Evolutionary conservation across 164 flowering plant species (phyloP).

Genomic region (Tetracentron sinense): DNA sequence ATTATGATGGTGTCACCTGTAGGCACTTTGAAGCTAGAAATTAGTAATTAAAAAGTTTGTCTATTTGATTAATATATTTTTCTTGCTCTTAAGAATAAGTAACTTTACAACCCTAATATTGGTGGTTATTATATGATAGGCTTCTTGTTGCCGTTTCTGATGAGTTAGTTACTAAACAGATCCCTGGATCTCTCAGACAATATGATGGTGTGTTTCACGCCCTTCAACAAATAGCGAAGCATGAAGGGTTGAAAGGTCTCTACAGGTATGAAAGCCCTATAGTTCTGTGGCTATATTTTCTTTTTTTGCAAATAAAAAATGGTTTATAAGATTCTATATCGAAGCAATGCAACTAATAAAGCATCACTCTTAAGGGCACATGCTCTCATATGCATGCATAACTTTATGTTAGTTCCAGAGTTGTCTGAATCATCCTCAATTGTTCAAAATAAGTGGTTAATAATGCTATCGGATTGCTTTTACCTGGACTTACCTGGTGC

Average conservation of each 20-base stretch:
- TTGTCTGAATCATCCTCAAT: too few relatives aligned
- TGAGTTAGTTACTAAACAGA: constrained; percentile 35
- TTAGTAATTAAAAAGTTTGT: too few relatives aligned
- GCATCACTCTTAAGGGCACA: too few relatives aligned
- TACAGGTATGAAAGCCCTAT: constrained; percentile 54
- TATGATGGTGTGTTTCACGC: constrained; percentile 61
- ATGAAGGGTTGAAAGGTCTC: constrained; percentile 87
- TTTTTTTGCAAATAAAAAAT: not conserved
- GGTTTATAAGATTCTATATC: not conserved
- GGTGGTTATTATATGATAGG: not conserved
- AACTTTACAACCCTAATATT: not conserved
- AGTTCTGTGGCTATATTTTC: not conserved
- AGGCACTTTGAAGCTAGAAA: not conserved
- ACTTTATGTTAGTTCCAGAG: too few relatives aligned
- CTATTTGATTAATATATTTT: too few relatives aligned
- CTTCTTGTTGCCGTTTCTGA: constrained; percentile 6
- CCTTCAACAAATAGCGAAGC: constrained; percentile 53
- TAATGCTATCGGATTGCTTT: too few relatives aligned
- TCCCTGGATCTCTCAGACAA: constrained; percentile 65
- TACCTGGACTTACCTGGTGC: too few relatives aligned
- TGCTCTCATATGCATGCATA: too few relatives aligned
- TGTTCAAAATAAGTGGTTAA: too few relatives aligned
- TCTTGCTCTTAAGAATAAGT: not conserved
- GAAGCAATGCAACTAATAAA: not conserved
- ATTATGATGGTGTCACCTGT: too few relatives aligned